These are phyloP conservation scores for Alternaria arborescens DNA, from an alignment of 2,329 filamentous ascomycete species.

Conservation along the genomic window DNA sequence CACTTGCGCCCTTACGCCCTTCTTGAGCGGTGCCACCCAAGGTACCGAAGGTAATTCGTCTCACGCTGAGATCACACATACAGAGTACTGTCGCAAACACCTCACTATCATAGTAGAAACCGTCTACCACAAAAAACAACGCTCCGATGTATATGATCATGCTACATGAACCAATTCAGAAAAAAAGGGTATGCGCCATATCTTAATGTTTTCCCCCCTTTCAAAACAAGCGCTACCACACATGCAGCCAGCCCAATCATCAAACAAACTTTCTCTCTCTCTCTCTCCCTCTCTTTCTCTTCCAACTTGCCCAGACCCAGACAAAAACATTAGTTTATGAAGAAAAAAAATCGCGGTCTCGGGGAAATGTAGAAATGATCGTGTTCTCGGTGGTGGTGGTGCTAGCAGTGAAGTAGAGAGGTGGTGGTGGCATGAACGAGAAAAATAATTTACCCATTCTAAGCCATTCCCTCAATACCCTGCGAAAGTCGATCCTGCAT, in stretches of 20 bases:
- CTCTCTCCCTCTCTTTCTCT: not conserved
- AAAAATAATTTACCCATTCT: not conserved
- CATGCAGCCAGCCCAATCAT: conserved; percentile 1
- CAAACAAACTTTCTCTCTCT: not conserved
- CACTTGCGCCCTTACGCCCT: conserved; percentile 4
- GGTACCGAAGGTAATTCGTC: not conserved
- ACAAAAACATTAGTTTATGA: conserved; percentile 17
- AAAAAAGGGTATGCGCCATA: conserved; percentile 17
- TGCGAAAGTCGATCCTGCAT: conserved; percentile 85
- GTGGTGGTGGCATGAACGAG: not conserved
- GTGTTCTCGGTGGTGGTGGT: not conserved
- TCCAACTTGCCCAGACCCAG: not conserved
- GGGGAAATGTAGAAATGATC: not conserved
- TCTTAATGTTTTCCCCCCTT: conserved; percentile 9
- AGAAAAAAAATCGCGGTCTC: conserved; percentile 1
- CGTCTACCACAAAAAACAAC: not conserved
- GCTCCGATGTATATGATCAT: conserved; percentile 13
- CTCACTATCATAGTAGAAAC: not conserved
- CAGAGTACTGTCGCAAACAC: not conserved
- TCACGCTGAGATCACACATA: not conserved
- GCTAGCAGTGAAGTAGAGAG: not conserved
- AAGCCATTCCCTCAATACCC: conserved; percentile 53
- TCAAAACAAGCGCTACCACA: conserved; percentile 3
- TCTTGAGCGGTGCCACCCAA: not conserved
- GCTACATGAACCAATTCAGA: conserved; percentile 8